Conservation (phyloP, 2,329 filamentous ascomycete genomes). For the Arthrobotrys sphaeroides region DNA sequence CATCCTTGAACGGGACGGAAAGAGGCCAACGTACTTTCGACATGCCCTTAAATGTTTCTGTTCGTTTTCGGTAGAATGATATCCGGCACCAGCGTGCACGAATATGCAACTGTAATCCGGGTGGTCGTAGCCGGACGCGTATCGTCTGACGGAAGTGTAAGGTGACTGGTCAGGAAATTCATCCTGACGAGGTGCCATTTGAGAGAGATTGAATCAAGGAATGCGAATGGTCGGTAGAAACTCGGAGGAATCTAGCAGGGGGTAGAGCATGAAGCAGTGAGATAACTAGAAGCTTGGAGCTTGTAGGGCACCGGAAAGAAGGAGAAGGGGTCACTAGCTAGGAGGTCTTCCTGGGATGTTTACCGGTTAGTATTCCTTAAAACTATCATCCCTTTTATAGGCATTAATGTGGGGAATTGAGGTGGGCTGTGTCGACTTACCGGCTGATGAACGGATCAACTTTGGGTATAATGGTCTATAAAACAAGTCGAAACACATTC, state of each 20-base stretch:
- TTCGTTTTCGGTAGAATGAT: slow-evolving; percentile 89
- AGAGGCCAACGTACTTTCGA: slow-evolving; percentile 73
- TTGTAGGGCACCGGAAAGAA: background rate
- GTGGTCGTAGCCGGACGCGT: slow-evolving; percentile 32
- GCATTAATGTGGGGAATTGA: too few species aligned
- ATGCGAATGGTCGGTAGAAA: slow-evolving; percentile 3
- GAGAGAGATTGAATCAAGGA: slow-evolving; percentile 15
- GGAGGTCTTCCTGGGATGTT: background rate
- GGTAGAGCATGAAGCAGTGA: background rate
- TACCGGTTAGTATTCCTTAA: background rate
- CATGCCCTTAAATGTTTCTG: slow-evolving; percentile 84
- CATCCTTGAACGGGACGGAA: background rate
- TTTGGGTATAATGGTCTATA: background rate
- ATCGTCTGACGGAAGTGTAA: slow-evolving; percentile 40
- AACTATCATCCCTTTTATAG: too few species aligned
- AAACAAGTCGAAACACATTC: background rate
- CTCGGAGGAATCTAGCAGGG: background rate
- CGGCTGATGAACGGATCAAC: background rate
- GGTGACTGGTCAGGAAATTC: slow-evolving; percentile 17
- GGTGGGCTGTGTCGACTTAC: background rate
- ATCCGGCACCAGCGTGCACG: slow-evolving; percentile 94
- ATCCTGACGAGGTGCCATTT: slow-evolving; percentile 21
- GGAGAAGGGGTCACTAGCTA: background rate
- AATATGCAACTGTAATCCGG: slow-evolving; percentile 74
- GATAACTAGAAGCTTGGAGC: slow-evolving; percentile 1